These are phyloP conservation scores for Xerocomus amazonicus DNA, from an alignment of 1,284 basidiomycete species.

Conservation along the genomic window DNA sequence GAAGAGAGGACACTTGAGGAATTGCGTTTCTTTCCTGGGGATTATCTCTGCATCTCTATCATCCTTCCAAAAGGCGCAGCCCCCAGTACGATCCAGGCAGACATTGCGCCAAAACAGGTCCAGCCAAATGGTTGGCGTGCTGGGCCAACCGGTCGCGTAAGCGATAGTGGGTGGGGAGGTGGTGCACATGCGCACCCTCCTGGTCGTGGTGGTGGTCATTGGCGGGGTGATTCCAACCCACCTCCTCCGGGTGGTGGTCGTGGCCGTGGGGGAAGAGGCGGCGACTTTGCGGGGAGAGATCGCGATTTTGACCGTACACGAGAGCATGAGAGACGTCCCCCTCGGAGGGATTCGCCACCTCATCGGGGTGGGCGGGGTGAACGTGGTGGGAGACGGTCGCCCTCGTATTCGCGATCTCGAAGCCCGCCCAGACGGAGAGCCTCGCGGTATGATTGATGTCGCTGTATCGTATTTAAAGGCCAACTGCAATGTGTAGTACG, in stretches of 20 bases:
- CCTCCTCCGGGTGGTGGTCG: conserved; percentile 39
- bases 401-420: conserved; percentile 32
- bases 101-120: conserved; percentile 20
- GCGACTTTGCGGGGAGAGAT: conserved; percentile 37
- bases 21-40: conserved; percentile 71
- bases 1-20: conserved; percentile 71
- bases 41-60: conserved; percentile 69
- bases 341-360: conserved; percentile 47
- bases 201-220: conserved; percentile 61
- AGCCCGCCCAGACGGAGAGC: conserved; percentile 34
- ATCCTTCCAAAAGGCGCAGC: conserved; percentile 63
- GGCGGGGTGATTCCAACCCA: conserved; percentile 59
- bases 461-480: conserved; percentile 6
- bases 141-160: conserved; percentile 36
- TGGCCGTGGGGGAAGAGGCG: conserved; percentile 40
- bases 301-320: conserved; percentile 36
- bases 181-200: conserved; percentile 30
- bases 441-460: conserved; percentile 32
- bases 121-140: conserved; percentile 42
- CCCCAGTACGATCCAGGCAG: conserved; percentile 32
- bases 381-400: conserved; percentile 39
- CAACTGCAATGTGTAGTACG: not conserved
- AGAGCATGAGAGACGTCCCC: conserved; percentile 34
- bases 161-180: conserved; percentile 49
- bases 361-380: conserved; percentile 38